Evolutionary conservation across 2,329 filamentous ascomycete species (phyloP).

Genomic region (Rachicladosporium sp.): DNA sequence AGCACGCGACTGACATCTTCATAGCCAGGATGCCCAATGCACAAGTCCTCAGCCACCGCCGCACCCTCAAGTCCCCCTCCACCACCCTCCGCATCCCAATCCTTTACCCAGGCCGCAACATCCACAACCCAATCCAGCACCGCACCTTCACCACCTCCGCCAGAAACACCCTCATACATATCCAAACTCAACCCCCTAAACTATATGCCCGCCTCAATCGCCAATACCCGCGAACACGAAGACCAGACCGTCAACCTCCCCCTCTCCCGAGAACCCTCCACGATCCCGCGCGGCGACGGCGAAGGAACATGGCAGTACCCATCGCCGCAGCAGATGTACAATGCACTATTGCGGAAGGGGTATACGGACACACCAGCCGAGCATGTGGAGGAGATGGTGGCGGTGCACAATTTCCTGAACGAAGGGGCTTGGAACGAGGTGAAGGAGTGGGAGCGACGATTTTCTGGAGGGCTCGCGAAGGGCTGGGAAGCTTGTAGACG

Average conservation of each 20-base stretch:
- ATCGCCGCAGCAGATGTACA: slow-evolving; percentile 99
- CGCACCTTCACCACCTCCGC: no score
- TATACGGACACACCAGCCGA: slow-evolving; percentile 89
- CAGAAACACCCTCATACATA: slow-evolving; percentile 35
- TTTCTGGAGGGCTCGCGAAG: slow-evolving; percentile 56
- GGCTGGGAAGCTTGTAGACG: slow-evolving; percentile 22
- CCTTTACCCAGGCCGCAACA: slow-evolving; percentile 4
- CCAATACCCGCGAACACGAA: slow-evolving; percentile 58
- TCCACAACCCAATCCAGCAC: slow-evolving; percentile 6
- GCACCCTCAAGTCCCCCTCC: slow-evolving; percentile 11
- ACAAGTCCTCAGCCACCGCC: slow-evolving; percentile 35
- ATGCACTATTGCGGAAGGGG: slow-evolving; percentile 88
- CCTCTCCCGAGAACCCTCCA: slow-evolving; percentile 68
- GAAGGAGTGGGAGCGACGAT: slow-evolving; percentile 81
- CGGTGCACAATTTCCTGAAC: slow-evolving; percentile 95
- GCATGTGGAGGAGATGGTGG: slow-evolving; percentile 92
- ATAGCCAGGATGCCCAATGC: slow-evolving; percentile 60
- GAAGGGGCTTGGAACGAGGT: slow-evolving; percentile 97
- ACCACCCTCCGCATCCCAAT: slow-evolving; percentile 16
- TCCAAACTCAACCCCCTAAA: slow-evolving; percentile 71
- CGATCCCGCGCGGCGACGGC: slow-evolving; percentile 73
- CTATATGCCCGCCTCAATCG: slow-evolving; percentile 85
- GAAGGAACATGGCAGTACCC: slow-evolving; percentile 91
- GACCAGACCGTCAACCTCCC: slow-evolving; percentile 65
- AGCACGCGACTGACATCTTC: slow-evolving; percentile 10